Base-by-base conservation (phyloP, 2,329 filamentous ascomycete genomes). In the Coniochaeta sp. region DNA sequence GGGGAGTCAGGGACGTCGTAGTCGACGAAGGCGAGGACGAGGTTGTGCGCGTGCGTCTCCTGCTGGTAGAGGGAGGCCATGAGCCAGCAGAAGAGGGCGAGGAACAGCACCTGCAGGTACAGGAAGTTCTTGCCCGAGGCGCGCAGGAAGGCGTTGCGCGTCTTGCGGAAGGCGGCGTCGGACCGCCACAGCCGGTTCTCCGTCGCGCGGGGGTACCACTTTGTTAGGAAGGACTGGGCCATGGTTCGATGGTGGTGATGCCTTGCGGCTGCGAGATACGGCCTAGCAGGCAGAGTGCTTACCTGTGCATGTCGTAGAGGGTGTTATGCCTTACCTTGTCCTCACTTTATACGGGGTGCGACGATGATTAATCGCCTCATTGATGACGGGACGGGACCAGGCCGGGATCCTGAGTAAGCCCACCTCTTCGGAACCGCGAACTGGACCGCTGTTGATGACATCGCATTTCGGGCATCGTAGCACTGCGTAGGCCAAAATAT, bases 61-160 rank as follows among this genome's bases (percentile, higher is more conserved):
- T 73, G 67, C 26, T 73, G 69, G 62, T 69, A 76, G 6, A 76
- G 61, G 6, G 72, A 69, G 8, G 73, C 75, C 32, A 73, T 75
- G 2, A 74, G 59, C 55, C 73, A 76, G 17, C 66, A 68, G 59
- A 74, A 73, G 1, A 73, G 65, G 6, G 62, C 65, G 0, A 76
- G 66, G 55, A 75, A 75, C 17, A 76, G 68, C 1, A 75, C 17
- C 59, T 74, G 72, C 0, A 75, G 69, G 1, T 71, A 42, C 3
- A 75, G 52, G n/a, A 75, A 69, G 59, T 71, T 70, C 57, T 61
- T 65, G 59, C 64, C 66, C 7, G 64, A 66, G 1, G 66, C 65
- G 24, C 63, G 62, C 38, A 63, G 32, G 57, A 64, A 67, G 6
- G 63, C 58, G 0, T 57, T 28, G 19, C 59, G 42, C 24, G 54